These are phyloP conservation scores for Scenedesmus sp. DNA, from an alignment of 163 green algal species.

Conservation along the genomic window DNA sequence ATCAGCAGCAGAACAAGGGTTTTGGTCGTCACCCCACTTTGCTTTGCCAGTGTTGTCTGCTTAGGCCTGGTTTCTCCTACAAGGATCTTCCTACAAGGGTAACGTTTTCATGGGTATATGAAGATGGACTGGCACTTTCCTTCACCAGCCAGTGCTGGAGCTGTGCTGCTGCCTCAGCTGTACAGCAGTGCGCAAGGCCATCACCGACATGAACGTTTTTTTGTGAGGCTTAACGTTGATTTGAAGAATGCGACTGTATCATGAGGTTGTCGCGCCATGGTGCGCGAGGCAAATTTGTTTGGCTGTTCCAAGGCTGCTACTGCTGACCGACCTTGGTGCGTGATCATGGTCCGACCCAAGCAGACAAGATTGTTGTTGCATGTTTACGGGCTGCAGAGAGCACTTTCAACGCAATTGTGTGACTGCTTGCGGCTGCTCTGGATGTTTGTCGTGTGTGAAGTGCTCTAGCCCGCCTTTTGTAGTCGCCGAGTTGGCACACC, in stretches of 20 bases:
- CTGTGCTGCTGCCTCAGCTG: too few species aligned
- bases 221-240: not conserved
- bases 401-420: not conserved
- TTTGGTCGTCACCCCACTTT: too few species aligned
- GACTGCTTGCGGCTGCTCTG: not conserved
- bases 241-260: not conserved
- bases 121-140: too few species aligned
- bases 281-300: not conserved
- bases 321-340: slow-evolving; percentile 7
- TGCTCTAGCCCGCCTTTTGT: not conserved
- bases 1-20: too few species aligned
- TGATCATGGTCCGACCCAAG: not conserved
- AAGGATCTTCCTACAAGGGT: too few species aligned
- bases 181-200: too few species aligned
- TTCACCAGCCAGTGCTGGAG: too few species aligned
- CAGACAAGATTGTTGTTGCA: not conserved
- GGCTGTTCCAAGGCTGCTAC: slow-evolving; percentile 3
- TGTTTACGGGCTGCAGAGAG: not conserved
- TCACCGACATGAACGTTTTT: too few species aligned
- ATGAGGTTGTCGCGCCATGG: not conserved
- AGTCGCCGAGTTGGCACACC: not conserved
- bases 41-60: too few species aligned
- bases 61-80: too few species aligned
- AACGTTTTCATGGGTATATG: too few species aligned
- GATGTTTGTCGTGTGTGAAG: not conserved